These are phyloP conservation scores for Trichocladium uniseriatum DNA, from an alignment of 495 filamentous ascomycete species.

Conservation along the genomic window DNA sequence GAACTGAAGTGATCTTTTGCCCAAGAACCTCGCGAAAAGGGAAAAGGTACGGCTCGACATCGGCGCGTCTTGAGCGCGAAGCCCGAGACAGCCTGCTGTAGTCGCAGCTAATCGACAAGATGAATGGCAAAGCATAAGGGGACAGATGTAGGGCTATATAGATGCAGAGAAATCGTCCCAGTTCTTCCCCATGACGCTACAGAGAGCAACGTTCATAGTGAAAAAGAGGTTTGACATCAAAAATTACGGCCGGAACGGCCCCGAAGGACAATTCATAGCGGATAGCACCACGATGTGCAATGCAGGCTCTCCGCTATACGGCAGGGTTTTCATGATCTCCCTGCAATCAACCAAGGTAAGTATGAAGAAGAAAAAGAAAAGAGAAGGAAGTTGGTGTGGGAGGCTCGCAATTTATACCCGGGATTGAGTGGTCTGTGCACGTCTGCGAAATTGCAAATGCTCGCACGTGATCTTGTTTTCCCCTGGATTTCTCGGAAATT, in stretches of 20 bases:
- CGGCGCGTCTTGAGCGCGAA: no score
- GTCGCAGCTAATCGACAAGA: no score
- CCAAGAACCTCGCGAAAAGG: no score
- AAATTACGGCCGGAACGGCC: constrained; percentile 12
- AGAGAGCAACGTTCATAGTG: not conserved
- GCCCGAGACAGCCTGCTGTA: no score
- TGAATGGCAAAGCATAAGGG: no score
- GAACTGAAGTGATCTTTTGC: no score
- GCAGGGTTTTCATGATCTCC: constrained; percentile 5
- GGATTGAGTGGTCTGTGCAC: not conserved
- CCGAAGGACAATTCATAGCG: constrained; percentile 11
- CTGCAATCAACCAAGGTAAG: constrained; percentile 10
- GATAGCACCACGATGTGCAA: constrained; percentile 10
- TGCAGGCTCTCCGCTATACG: constrained; percentile 11
- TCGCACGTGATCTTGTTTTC: no score
- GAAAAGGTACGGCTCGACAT: no score
- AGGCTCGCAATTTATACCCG: not conserved
- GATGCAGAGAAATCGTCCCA: no score
- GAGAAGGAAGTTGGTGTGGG: not conserved
- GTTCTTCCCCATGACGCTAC: no score
- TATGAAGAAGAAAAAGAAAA: constrained; percentile 10
- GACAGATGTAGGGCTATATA: no score
- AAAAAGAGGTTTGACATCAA: constrained; percentile 8
- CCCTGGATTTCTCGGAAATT: no score
- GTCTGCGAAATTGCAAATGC: not conserved